Percentiles rank a stretch among this genome's conserved stretches.
These are phyloP conservation scores for Suillus spraguei DNA, from an alignment of 768 basidiomycete species.

Conservation along the genomic window DNA sequence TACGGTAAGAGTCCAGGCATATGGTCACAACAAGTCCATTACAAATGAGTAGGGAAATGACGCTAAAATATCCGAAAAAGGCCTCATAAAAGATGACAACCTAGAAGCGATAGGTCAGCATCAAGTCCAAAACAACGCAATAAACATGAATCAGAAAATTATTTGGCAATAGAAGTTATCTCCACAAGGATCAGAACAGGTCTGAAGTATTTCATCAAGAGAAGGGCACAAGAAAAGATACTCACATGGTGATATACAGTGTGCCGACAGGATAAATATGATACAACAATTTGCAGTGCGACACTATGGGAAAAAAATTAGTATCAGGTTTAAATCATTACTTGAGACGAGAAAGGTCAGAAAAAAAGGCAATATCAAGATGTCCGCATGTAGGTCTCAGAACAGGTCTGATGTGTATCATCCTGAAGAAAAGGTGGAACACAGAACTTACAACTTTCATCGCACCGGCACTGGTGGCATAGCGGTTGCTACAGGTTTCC, in stretches of 20 bases:
- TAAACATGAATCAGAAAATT: not conserved
- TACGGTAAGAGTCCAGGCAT: not conserved
- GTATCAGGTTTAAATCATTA: conserved; percentile 7
- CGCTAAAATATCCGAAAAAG: not conserved
- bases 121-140: not conserved
- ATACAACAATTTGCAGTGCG: not conserved
- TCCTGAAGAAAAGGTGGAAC: conserved; percentile 39
- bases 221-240: not conserved
- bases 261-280: not conserved
- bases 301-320: conserved; percentile 16
- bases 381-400: conserved; percentile 64
- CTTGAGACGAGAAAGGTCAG: conserved; percentile 31
- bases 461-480: conserved; percentile 51
- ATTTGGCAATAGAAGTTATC: conserved; percentile 9
- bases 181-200: conserved; percentile 15
- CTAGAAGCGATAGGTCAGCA: conserved; percentile 2
- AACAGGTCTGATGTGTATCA: conserved; percentile 83
- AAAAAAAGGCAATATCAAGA: conserved; percentile 61
- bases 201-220: conserved; percentile 13
- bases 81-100: conserved; percentile 1
- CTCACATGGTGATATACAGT: conserved; percentile 13
- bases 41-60: not conserved
- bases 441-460: conserved; percentile 27
- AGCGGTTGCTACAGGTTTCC: conserved; percentile 54
- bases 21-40: not conserved